Evolutionary conservation across 345 rosid genomes (phyloP).

Genomic region (Capsella bursapastoris): DNA sequence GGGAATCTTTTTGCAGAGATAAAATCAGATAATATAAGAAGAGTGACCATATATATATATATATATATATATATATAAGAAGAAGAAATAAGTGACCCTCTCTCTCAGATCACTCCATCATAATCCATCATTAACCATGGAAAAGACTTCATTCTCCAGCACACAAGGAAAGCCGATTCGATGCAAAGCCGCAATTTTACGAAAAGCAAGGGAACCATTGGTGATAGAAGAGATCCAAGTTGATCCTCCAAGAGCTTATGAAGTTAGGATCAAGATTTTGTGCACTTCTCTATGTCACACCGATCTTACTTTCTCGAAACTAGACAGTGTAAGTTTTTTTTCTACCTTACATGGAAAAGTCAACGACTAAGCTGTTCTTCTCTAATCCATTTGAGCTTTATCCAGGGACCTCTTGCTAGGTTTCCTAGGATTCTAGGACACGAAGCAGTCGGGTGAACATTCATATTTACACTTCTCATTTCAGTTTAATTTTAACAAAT

Average conservation of each 20-base stretch:
- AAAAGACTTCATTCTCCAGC: constrained; percentile 13
- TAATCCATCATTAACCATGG: constrained; percentile 24
- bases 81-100: not conserved
- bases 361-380: not conserved
- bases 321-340: constrained; percentile 44
- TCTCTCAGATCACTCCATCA: not conserved
- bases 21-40: not conserved
- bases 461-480: not conserved
- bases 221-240: constrained; percentile 69
- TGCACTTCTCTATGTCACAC: constrained; percentile 81
- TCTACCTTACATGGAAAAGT: not conserved
- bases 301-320: constrained; percentile 60
- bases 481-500: not conserved
- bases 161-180: constrained; percentile 52
- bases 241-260: constrained; percentile 71
- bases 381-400: not conserved
- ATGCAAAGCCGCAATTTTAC: constrained; percentile 74
- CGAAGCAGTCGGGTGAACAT: constrained; percentile 70
- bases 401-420: constrained; percentile 53
- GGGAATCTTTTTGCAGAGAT: constrained; percentile 1
- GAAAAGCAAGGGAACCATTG: constrained; percentile 57
- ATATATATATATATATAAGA: too few species aligned
- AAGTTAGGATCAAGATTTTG: constrained; percentile 69
- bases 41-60: too few species aligned
- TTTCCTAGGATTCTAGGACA: constrained; percentile 78